These are phyloP conservation scores for Punica granatum DNA, from an alignment of 345 rosid genomes.

Conservation along the genomic window DNA sequence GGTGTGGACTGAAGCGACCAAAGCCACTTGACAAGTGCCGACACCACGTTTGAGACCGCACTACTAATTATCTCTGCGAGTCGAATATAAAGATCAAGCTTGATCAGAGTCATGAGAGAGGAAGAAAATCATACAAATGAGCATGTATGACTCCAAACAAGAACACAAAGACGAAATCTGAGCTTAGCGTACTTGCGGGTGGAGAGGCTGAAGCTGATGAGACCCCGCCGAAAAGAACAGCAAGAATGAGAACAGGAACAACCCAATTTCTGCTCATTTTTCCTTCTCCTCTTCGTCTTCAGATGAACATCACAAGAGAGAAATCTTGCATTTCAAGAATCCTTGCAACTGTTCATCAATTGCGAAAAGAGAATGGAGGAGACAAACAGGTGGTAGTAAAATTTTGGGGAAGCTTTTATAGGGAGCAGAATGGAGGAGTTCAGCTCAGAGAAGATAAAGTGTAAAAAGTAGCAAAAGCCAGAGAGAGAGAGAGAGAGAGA, in stretches of 20 bases:
- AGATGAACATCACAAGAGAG: constrained; percentile 19
- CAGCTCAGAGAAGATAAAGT: not conserved
- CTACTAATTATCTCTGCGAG: constrained; percentile 68
- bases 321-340: constrained; percentile 15
- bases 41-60: constrained; percentile 66
- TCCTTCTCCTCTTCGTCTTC: not conserved
- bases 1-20: constrained; percentile 79
- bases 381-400: constrained; percentile 9
- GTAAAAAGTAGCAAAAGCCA: constrained; percentile 7
- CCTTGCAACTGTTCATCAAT: constrained; percentile 1
- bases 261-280: constrained; percentile 22
- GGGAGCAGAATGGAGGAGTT: constrained; percentile 10
- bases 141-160: not conserved
- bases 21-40: constrained; percentile 76
- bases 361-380: constrained; percentile 12
- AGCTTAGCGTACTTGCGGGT: constrained; percentile 57
- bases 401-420: constrained; percentile 11
- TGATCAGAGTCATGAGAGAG: not conserved
- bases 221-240: constrained; percentile 38
- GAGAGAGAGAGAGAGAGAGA: constrained; percentile 16
- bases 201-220: constrained; percentile 68
- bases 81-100: constrained; percentile 3
- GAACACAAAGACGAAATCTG: not conserved
- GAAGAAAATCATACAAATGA: not conserved
- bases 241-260: constrained; percentile 30